phyloP scores from a whole-genome alignment of 1,284 basidiomycete species.

The Leccinum ponderosum region DNA sequence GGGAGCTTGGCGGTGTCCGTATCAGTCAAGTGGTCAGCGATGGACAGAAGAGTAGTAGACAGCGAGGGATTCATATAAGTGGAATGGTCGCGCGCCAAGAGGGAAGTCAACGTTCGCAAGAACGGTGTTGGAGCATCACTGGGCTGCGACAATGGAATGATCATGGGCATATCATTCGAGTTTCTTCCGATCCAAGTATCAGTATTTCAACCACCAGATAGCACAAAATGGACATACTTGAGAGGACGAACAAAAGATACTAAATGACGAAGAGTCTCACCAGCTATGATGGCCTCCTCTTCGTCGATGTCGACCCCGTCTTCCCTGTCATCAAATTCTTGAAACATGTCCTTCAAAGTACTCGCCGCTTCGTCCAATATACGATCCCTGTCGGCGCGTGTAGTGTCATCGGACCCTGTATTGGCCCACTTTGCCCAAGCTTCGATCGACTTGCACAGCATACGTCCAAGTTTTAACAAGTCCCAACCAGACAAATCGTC shows the following conservation, averaged over 20 bases:
- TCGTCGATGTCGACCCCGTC: constrained; percentile 63
- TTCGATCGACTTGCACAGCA: constrained; percentile 51
- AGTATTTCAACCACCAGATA: constrained; percentile 4
- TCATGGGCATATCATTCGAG: constrained; percentile 49
- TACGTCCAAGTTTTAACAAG: constrained; percentile 54
- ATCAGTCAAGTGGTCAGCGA: constrained; percentile 65
- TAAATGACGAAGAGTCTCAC: constrained; percentile 57
- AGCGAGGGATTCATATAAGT: constrained; percentile 59
- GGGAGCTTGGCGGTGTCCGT: constrained; percentile 61
- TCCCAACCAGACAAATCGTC: constrained; percentile 66
- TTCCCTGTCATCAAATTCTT: constrained; percentile 65
- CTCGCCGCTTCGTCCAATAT: constrained; percentile 68
- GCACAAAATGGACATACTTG: constrained; percentile 41
- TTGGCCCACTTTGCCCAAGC: constrained; percentile 52
- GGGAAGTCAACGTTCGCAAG: constrained; percentile 54
- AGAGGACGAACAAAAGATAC: constrained; percentile 55
- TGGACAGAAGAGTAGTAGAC: constrained; percentile 58
- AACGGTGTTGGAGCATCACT: constrained; percentile 55
- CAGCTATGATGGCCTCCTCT: constrained; percentile 63
- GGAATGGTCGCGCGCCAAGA: constrained; percentile 61
- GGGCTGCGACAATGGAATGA: constrained; percentile 54
- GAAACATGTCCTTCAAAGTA: constrained; percentile 67
- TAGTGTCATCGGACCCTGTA: constrained; percentile 22
- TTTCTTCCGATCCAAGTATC: constrained; percentile 41
- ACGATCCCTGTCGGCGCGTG: constrained; percentile 44